Evolutionary conservation across 129 eudicot genomes (phyloP).

Genomic region (Smallanthus sonchifolius): DNA sequence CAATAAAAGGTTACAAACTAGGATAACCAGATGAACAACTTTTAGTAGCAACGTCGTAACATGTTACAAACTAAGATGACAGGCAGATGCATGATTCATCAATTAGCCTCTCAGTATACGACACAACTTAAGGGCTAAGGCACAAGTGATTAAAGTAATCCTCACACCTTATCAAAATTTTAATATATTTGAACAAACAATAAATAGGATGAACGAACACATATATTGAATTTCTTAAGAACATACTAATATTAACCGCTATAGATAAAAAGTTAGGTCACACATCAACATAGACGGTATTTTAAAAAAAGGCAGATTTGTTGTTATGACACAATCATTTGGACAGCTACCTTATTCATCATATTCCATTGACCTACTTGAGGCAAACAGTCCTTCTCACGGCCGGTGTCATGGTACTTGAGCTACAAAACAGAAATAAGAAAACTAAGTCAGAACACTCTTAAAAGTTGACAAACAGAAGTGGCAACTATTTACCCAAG

Average conservation of each 20-base stretch:
- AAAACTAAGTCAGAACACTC: constrained; percentile 3
- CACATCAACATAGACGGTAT: neutral
- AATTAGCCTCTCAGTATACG: neutral
- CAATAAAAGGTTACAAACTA: neutral
- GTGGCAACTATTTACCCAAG: constrained; percentile 57
- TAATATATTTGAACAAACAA: neutral
- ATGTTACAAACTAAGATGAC: neutral
- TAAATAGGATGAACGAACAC: neutral
- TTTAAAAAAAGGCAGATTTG: neutral
- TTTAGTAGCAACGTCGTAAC: neutral
- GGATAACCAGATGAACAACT: neutral
- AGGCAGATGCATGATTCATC: neutral
- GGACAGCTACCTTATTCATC: constrained; percentile 69
- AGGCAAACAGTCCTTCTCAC: constrained; percentile 88
- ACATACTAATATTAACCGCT: neutral
- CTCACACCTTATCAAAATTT: neutral
- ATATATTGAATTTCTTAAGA: neutral
- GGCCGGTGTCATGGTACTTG: constrained; percentile 90
- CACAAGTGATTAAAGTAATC: too few species aligned
- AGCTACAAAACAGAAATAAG: constrained; percentile 38
- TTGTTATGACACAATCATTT: neutral
- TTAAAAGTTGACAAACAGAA: neutral
- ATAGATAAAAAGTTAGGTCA: neutral
- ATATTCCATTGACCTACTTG: constrained; percentile 99
- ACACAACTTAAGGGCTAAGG: neutral